Conservation (phyloP, 108 stramenopile species). For the Bacterosira constricta region DNA sequence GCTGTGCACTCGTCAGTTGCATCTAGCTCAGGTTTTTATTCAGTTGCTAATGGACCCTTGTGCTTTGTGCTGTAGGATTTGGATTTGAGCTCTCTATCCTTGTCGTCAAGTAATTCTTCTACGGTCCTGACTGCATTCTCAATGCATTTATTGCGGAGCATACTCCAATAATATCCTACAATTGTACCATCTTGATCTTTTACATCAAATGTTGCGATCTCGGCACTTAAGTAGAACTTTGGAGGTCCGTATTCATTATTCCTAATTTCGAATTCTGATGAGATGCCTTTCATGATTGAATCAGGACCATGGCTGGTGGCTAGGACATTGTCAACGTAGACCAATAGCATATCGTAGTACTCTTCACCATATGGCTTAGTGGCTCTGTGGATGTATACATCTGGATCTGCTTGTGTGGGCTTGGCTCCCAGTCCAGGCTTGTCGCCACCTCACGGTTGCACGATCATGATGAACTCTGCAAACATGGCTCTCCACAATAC, state of each 20-base stretch:
- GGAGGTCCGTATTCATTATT: neutral
- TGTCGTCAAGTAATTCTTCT: neutral
- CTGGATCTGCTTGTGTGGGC: conserved; percentile 33
- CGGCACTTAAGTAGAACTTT: neutral
- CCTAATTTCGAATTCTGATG: neutral
- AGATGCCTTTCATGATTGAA: neutral
- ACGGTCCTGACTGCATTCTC: conserved; percentile 5
- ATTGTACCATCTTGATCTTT: neutral
- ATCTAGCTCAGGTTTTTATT: conserved; percentile 35
- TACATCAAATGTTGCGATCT: neutral
- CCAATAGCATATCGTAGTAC: conserved; percentile 42
- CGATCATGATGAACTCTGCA: neutral
- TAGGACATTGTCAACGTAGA: conserved; percentile 46
- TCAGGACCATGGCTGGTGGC: neutral
- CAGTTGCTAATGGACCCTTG: conserved; percentile 6
- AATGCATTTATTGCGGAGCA: neutral
- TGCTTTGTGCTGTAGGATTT: neutral
- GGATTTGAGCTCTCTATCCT: no score
- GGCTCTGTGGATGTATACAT: conserved; percentile 23
- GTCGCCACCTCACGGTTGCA: no score
- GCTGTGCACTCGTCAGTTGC: neutral
- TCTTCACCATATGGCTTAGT: neutral
- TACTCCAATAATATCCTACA: neutral
- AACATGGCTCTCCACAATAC: no score
- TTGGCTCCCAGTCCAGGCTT: conserved; percentile 29